Evolutionary conservation across 345 rosid species (phyloP).

Genomic region (Orychophragmus violaceus): DNA sequence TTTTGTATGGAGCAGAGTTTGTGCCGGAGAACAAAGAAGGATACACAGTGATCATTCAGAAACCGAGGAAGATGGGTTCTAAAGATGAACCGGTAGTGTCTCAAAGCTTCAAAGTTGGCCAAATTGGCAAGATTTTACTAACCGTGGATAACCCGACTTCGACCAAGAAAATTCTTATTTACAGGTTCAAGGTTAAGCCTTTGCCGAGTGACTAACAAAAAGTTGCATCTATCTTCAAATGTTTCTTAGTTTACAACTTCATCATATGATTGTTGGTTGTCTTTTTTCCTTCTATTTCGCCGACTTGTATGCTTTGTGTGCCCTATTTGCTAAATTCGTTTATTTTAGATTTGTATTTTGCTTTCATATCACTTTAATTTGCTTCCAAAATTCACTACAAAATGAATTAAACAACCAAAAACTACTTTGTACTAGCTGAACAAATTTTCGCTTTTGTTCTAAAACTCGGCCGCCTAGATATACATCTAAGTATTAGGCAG

Average conservation of each 20-base stretch:
- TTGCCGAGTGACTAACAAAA: background rate
- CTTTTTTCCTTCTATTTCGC: background rate
- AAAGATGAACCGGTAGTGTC: conserved; percentile 28
- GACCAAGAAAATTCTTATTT: conserved; percentile 27
- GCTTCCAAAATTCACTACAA: too few species aligned
- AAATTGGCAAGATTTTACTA: conserved; percentile 30
- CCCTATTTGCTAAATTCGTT: conserved; percentile 12
- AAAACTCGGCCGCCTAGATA: too few species aligned
- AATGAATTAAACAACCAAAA: too few species aligned
- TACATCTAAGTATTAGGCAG: too few species aligned
- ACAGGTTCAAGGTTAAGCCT: conserved; percentile 31
- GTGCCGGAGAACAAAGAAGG: conserved; percentile 29
- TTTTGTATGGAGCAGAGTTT: conserved; percentile 31
- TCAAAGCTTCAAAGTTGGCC: conserved; percentile 32
- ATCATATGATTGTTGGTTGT: conserved; percentile 17
- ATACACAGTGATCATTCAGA: conserved; percentile 34
- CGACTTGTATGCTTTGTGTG: conserved; percentile 19
- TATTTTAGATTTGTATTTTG: background rate
- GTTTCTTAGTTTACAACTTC: conserved; percentile 14
- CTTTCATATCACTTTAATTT: background rate
- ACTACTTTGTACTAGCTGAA: too few species aligned
- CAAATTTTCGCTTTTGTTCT: too few species aligned
- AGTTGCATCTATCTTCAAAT: background rate
- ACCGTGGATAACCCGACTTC: conserved; percentile 26
- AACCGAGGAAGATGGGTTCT: conserved; percentile 25